Evolutionary conservation across 768 basidiomycete species (phyloP).

Genomic region (Boletus speciosus): DNA sequence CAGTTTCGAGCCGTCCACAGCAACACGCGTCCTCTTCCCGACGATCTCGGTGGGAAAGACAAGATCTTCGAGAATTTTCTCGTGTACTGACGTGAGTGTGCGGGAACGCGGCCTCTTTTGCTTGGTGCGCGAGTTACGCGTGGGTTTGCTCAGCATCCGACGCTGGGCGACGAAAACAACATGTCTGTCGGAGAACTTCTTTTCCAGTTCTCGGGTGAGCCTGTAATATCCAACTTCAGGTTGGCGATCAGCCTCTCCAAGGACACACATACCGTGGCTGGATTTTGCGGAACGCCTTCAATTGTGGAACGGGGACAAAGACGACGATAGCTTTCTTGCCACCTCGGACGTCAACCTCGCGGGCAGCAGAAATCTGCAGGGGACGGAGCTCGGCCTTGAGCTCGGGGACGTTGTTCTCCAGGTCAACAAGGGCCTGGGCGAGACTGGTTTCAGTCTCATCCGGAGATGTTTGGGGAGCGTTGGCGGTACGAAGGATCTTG

Average conservation of each 20-base stretch:
- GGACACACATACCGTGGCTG: slow-evolving; percentile 71
- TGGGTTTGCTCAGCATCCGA: slow-evolving; percentile 96
- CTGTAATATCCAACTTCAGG: slow-evolving; percentile 40
- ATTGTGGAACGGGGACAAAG: slow-evolving; percentile 95
- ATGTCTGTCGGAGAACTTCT: slow-evolving; percentile 99
- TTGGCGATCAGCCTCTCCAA: background rate
- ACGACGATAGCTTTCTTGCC: slow-evolving; percentile 99
- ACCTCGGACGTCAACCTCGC: slow-evolving; percentile 98
- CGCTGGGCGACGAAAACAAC: slow-evolving; percentile 99
- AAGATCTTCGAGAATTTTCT: slow-evolving; percentile 97
- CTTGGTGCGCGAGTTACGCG: slow-evolving; percentile 85
- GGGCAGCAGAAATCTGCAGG: slow-evolving; percentile 96
- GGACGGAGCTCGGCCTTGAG: slow-evolving; percentile 94
- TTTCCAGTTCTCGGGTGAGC: slow-evolving; percentile 98
- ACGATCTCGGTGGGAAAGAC: slow-evolving; percentile 99
- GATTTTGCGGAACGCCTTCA: slow-evolving; percentile 98
- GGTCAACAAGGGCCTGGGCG: slow-evolving; percentile 94
- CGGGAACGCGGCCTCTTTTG: slow-evolving; percentile 97
- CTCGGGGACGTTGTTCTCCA: slow-evolving; percentile 97
- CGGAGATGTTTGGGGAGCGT: slow-evolving; percentile 85
- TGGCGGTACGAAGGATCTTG: slow-evolving; percentile 96
- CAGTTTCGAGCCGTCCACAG: slow-evolving; percentile 90
- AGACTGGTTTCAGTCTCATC: slow-evolving; percentile 89
- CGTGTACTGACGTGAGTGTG: slow-evolving; percentile 96
- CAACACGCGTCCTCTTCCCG: slow-evolving; percentile 94